These are phyloP conservation scores for Russula earlei DNA, from an alignment of 768 basidiomycete species.

Conservation along the genomic window DNA sequence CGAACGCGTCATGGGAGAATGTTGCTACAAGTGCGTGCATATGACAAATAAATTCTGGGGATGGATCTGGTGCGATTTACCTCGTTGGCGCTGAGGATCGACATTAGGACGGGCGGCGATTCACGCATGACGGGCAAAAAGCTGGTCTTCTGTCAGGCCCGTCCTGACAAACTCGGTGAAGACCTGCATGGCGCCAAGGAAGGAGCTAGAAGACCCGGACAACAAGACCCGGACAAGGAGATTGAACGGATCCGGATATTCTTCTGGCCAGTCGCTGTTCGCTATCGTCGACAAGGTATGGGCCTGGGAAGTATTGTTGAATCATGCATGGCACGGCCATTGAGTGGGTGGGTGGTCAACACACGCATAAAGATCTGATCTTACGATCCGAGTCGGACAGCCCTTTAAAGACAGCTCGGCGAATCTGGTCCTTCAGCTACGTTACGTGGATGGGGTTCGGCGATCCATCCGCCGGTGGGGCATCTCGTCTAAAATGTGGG, in stretches of 20 bases:
- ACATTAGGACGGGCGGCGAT: slow-evolving; percentile 75
- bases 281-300: slow-evolving; percentile 83
- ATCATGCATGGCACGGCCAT: not conserved
- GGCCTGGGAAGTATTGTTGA: slow-evolving; percentile 48
- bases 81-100: slow-evolving; percentile 68
- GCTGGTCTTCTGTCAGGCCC: slow-evolving; percentile 90
- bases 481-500: slow-evolving; percentile 61
- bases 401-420: slow-evolving; percentile 67
- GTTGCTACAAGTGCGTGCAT: slow-evolving; percentile 38
- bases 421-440: slow-evolving; percentile 73
- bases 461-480: slow-evolving; percentile 51
- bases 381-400: slow-evolving; percentile 81
- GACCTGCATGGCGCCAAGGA: slow-evolving; percentile 95
- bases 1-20: slow-evolving; percentile 75
- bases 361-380: slow-evolving; percentile 74
- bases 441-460: not conserved
- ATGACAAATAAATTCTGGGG: not conserved
- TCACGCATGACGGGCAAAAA: slow-evolving; percentile 84
- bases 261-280: slow-evolving; percentile 92
- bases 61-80: slow-evolving; percentile 39
- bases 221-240: slow-evolving; percentile 70
- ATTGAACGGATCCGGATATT: slow-evolving; percentile 81
- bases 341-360: slow-evolving; percentile 25
- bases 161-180: slow-evolving; percentile 91
- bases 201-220: slow-evolving; percentile 58